phyloP scores from a whole-genome alignment of 106 monocot genomes.

The Dioscorea zingiberensis region DNA sequence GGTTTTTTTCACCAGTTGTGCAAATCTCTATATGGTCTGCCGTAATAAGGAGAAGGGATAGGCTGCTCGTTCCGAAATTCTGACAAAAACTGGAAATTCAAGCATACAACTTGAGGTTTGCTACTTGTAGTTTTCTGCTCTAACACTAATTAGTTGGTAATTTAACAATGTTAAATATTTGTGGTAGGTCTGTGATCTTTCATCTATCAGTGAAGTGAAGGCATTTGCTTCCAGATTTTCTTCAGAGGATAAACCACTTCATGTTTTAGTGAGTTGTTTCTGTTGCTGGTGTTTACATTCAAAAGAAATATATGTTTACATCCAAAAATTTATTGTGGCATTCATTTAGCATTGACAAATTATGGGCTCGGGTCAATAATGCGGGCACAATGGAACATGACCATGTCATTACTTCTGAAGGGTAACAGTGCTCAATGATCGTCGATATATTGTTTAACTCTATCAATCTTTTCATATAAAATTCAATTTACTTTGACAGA shows the following conservation, averaged over 20 bases:
- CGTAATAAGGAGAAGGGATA: slow-evolving; percentile 83
- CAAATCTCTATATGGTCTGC: slow-evolving; percentile 84
- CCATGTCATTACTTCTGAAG: slow-evolving; percentile 65
- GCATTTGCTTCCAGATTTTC: slow-evolving; percentile 74
- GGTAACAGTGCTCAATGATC: slow-evolving; percentile 25
- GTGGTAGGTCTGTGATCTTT: slow-evolving; percentile 82
- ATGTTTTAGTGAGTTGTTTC: slow-evolving; percentile 61
- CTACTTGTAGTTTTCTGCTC: neutral
- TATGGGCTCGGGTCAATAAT: slow-evolving; percentile 72
- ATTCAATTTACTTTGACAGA: neutral
- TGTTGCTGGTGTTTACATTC: too few relatives aligned
- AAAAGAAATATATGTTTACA: too few relatives aligned
- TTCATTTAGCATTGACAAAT: neutral
- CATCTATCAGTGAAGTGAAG: slow-evolving; percentile 72
- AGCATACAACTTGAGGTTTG: slow-evolving; percentile 74
- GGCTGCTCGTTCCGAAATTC: slow-evolving; percentile 60
- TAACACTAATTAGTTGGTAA: neutral
- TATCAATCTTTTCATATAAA: neutral
- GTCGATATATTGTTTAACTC: neutral
- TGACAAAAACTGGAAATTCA: slow-evolving; percentile 62
- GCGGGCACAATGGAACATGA: slow-evolving; percentile 74
- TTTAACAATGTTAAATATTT: neutral
- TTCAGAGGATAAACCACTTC: slow-evolving; percentile 48
- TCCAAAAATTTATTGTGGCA: neutral
- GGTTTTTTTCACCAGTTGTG: slow-evolving; percentile 42